phyloP scores from a whole-genome alignment of 345 rosid genomes.

The Punica granatum region DNA sequence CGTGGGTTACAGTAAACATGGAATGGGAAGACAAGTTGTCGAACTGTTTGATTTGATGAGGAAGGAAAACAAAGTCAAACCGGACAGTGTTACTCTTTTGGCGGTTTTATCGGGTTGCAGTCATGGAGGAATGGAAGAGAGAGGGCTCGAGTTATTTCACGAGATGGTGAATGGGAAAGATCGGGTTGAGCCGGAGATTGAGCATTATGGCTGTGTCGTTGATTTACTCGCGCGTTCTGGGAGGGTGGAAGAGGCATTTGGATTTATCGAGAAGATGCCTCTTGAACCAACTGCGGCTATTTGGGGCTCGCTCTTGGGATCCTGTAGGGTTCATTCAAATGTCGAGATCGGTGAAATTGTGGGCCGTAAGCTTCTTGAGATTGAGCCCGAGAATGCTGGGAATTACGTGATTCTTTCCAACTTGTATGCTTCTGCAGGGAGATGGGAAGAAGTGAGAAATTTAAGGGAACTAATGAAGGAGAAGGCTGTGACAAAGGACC shows the following conservation, averaged over 20 bases:
- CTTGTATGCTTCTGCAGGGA: constrained; percentile 70
- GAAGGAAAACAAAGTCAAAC: constrained; percentile 54
- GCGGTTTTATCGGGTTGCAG: constrained; percentile 89
- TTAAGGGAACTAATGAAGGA: constrained; percentile 58
- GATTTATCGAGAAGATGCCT: constrained; percentile 57
- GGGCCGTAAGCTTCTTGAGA: constrained; percentile 47
- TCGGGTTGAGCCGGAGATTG: constrained; percentile 48
- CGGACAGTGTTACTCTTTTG: constrained; percentile 61
- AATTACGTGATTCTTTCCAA: constrained; percentile 81
- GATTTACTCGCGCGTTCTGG: constrained; percentile 94
- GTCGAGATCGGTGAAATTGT: constrained; percentile 59
- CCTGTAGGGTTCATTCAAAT: constrained; percentile 73
- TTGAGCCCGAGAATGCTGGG: constrained; percentile 83
- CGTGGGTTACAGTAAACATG: constrained; percentile 79
- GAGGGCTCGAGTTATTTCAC: constrained; percentile 55
- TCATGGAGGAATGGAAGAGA: constrained; percentile 78
- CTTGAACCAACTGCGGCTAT: constrained; percentile 68
- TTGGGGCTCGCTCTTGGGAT: constrained; percentile 78
- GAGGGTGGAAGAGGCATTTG: constrained; percentile 55
- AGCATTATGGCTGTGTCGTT: constrained; percentile 78
- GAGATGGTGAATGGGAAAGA: constrained; percentile 39
- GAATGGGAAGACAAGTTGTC: constrained; percentile 55
- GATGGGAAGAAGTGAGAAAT: constrained; percentile 74
- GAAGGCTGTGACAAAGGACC: constrained; percentile 71
- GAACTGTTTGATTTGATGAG: constrained; percentile 64